Conservation (phyloP, 2,329 filamentous ascomycete genomes). For the Exophiala viscosa region DNA sequence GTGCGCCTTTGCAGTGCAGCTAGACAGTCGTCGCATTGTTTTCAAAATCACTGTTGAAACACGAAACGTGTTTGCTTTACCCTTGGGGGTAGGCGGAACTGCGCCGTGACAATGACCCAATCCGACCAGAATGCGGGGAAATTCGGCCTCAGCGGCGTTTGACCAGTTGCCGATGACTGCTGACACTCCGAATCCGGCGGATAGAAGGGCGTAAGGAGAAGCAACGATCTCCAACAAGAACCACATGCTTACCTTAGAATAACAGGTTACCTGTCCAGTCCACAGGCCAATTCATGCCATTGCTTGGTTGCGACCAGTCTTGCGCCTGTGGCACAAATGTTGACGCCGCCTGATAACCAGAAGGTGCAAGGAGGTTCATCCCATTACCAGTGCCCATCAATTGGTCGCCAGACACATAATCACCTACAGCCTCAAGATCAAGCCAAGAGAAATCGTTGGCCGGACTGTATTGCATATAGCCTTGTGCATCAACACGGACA, state of each 20-base stretch:
- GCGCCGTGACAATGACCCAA: too few species aligned
- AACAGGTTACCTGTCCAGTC: conserved; percentile 35
- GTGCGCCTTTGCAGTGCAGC: conserved; percentile 1
- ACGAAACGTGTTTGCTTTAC: too few species aligned
- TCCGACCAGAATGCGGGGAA: conserved; percentile 9
- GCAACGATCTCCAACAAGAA: too few species aligned
- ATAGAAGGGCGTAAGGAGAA: conserved; percentile 5
- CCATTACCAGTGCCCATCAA: conserved; percentile 13
- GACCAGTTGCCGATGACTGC: conserved; percentile 8
- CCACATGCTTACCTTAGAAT: conserved; percentile 27
- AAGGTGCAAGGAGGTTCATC: conserved; percentile 16
- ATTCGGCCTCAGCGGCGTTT: conserved; percentile 8
- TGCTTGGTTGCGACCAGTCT: conserved; percentile 35
- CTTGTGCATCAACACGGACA: conserved; percentile 27
- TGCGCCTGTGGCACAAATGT: conserved; percentile 18
- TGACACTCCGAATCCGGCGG: background rate
- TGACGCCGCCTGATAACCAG: conserved; percentile 16
- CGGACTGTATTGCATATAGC: conserved; percentile 42
- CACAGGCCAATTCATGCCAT: conserved; percentile 35
- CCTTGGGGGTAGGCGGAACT: too few species aligned
- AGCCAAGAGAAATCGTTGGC: conserved; percentile 61
- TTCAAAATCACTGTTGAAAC: background rate
- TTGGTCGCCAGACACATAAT: conserved; percentile 51
- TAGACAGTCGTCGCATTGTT: conserved; percentile 7
- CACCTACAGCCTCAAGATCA: conserved; percentile 57